Base-by-base conservation (phyloP, 768 basidiomycete genomes). In the Naganishia antarctica region DNA sequence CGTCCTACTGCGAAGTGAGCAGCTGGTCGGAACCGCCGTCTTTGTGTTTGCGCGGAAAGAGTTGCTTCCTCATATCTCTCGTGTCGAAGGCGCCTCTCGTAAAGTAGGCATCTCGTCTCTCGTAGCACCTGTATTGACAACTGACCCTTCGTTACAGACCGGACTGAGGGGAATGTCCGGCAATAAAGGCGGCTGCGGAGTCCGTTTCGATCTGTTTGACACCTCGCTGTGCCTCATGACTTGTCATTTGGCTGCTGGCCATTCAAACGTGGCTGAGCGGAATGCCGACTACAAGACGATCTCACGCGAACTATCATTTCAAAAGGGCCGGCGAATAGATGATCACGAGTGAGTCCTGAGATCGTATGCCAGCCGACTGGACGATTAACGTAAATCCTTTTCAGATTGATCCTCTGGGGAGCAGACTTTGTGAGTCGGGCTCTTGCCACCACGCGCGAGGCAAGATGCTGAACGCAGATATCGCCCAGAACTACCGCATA, bases 201-300 rank as follows among this genome's bases (percentile, higher is more conserved):
- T 99, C 68, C 87, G 96, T 13, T 80, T 99, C 57, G 89, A 98
- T 29, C 90, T 90, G 71, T 83, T 89, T 69, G 91, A 93, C 73
- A 89, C 93, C 9, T 88, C 84, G 62, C 87, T 97, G 71, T 99
- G 96, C 79, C 93, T 98, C 79, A 76, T 99, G 67, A 97, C 94
- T 9, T 91, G 90, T 3, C 96, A 98, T 77, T 83, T 98, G 44
- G 93, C 96, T 16, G 93, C 96, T n/a, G 96, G 96, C 7, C 92
- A 96, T 72, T 73, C 83, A 6, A 94, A 94, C 71, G 81, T 91
- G 3, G 87, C 87, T 34, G 96, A 98, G 74, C 84, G 96, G 28
- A 92, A 97, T 71, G 83, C 86, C 12, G 96, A 99, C 77, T 98
- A 92, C 72, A 81, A 83, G 61, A 98, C 96, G 6, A 94, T 99